These are phyloP conservation scores for Entomortierella parvispora DNA, from an alignment of 192 early-diverging fungal species.

Conservation along the genomic window DNA sequence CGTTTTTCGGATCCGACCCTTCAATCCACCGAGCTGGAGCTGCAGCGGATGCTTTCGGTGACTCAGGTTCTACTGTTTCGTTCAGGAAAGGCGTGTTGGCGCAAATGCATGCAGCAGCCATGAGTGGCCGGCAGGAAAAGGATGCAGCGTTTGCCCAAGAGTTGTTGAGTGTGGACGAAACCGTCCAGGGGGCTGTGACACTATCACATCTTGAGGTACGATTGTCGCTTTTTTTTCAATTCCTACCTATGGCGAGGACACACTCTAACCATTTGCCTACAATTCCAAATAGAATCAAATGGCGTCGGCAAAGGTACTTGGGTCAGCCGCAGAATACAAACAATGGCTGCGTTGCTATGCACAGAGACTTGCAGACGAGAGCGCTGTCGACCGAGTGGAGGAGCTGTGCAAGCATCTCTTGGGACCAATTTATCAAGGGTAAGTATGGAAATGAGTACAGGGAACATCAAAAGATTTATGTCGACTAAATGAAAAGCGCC, in stretches of 20 bases:
- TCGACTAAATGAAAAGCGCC: too few species aligned
- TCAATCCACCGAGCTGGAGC: background rate
- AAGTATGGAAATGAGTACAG: conserved; percentile 11
- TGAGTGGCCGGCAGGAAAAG: conserved; percentile 26
- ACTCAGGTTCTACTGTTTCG: conserved; percentile 21
- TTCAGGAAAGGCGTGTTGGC: conserved; percentile 36
- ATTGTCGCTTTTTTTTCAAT: too few species aligned
- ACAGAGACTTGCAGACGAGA: conserved; percentile 72
- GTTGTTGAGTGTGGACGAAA: conserved; percentile 37
- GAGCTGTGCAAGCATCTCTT: conserved; percentile 77
- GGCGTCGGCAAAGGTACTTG: conserved; percentile 58
- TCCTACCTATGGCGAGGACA: too few species aligned
- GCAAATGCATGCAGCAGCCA: conserved; percentile 26
- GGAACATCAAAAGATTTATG: too few species aligned
- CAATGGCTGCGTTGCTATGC: conserved; percentile 72
- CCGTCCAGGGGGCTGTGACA: conserved; percentile 51
- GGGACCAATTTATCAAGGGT: conserved; percentile 63
- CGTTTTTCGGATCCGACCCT: conserved; percentile 54
- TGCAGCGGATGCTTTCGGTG: conserved; percentile 23
- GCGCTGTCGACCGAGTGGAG: conserved; percentile 64
- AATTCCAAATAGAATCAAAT: conserved; percentile 62
- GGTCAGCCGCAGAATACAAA: conserved; percentile 67
- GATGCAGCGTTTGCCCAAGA: conserved; percentile 47
- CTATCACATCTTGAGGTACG: conserved; percentile 61
- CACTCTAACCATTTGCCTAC: too few species aligned